These are phyloP conservation scores for Thelonectria olida DNA, from an alignment of 2,329 filamentous ascomycete species.

Conservation along the genomic window DNA sequence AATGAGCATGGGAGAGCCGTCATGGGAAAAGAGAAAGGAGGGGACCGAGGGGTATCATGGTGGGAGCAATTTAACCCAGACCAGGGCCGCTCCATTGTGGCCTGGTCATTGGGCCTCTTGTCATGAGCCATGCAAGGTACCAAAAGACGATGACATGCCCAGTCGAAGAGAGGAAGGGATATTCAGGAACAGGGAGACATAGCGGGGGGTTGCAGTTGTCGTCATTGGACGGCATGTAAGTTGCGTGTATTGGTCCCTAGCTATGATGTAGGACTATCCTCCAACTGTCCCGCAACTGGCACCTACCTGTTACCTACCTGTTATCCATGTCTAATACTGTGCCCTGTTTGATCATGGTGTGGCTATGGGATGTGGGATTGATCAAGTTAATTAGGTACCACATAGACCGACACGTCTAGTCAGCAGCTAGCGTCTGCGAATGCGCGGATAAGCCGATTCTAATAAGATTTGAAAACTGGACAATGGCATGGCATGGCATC, in stretches of 20 bases:
- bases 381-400: no score
- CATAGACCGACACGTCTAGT: background rate
- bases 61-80: slow-evolving; percentile 18
- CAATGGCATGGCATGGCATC: slow-evolving; percentile 10
- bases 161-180: background rate
- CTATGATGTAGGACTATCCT: no score
- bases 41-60: slow-evolving; percentile 3
- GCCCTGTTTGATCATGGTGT: background rate
- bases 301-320: background rate
- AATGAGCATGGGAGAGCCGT: slow-evolving; percentile 17
- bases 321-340: background rate
- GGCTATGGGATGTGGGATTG: background rate
- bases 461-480: slow-evolving; percentile 1
- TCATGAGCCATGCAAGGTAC: slow-evolving; percentile 6
- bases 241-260: background rate
- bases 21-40: background rate
- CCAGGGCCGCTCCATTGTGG: background rate
- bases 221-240: no score
- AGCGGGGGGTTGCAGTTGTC: background rate
- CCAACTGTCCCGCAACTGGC: no score
- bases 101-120: background rate
- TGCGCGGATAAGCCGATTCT: slow-evolving; percentile 15
- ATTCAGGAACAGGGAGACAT: background rate
- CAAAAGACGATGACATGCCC: background rate
- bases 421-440: background rate